phyloP scores from a whole-genome alignment of 306 rosid species.

The Ziziphus jujuba region DNA sequence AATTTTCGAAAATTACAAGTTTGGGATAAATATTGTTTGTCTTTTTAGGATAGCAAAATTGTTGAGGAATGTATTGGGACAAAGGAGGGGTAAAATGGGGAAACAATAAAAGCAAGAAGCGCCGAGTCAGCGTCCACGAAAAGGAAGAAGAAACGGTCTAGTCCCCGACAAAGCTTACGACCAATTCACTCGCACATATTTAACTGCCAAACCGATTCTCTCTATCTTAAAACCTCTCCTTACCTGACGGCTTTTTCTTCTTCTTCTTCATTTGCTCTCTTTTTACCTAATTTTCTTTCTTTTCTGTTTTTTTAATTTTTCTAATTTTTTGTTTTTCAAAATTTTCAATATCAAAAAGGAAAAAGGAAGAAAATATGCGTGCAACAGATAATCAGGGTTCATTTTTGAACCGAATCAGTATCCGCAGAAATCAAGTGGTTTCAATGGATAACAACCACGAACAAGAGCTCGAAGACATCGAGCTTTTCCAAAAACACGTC shows the following conservation, averaged over 20 bases:
- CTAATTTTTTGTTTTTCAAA: background rate
- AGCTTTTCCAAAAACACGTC: slow-evolving; percentile 73
- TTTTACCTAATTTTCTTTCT: background rate
- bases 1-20: too few relatives aligned
- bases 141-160: slow-evolving; percentile 39
- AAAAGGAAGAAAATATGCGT: slow-evolving; percentile 47
- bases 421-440: slow-evolving; percentile 81
- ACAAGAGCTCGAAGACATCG: slow-evolving; percentile 80
- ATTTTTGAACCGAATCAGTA: slow-evolving; percentile 84
- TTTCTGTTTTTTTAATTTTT: background rate
- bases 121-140: slow-evolving; percentile 38
- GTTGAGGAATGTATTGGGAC: too few relatives aligned
- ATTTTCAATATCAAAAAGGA: background rate
- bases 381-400: slow-evolving; percentile 81
- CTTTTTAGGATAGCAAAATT: too few relatives aligned
- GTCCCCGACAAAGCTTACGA: slow-evolving; percentile 23
- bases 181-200: slow-evolving; percentile 31
- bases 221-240: slow-evolving; percentile 26
- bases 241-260: background rate
- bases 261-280: background rate
- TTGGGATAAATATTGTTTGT: too few relatives aligned
- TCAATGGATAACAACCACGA: slow-evolving; percentile 84
- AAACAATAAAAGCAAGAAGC: background rate
- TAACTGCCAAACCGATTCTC: slow-evolving; percentile 34
- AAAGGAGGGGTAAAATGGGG: slow-evolving; percentile 2